A percentile compares a stretch with the other conserved stretches of the same genome.
Evolutionary conservation across 495 filamentous ascomycete genomes (phyloP).

Genomic region (Aspergillus mulundensis): DNA sequence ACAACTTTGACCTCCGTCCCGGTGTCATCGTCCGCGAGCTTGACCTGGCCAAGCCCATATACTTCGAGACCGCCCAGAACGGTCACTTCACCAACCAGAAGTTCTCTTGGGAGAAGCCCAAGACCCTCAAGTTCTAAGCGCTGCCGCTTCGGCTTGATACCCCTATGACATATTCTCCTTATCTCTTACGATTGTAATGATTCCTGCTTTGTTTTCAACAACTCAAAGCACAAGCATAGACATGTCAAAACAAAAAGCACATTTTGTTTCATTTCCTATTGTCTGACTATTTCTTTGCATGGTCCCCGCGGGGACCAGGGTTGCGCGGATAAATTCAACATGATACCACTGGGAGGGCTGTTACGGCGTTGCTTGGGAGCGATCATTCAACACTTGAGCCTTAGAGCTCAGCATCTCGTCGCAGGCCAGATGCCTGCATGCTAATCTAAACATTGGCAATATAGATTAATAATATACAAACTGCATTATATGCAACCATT

Average conservation of each 20-base stretch:
- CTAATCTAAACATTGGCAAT: slow-evolving; percentile 49
- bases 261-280: slow-evolving; percentile 29
- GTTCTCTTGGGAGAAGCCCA: slow-evolving; percentile 98
- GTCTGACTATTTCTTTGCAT: slow-evolving; percentile 38
- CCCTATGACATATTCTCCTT: slow-evolving; percentile 14
- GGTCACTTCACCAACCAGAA: slow-evolving; percentile 99
- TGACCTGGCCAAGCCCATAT: slow-evolving; percentile 91
- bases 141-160: slow-evolving; percentile 8
- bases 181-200: slow-evolving; percentile 48
- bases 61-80: slow-evolving; percentile 97
- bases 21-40: slow-evolving; percentile 99
- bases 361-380: slow-evolving; percentile 43
- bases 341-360: slow-evolving; percentile 52
- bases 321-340: slow-evolving; percentile 53
- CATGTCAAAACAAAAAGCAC: slow-evolving; percentile 31
- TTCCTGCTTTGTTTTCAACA: slow-evolving; percentile 57
- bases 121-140: slow-evolving; percentile 80
- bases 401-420: slow-evolving; percentile 11
- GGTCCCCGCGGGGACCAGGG: slow-evolving; percentile 35
- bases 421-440: slow-evolving; percentile 21
- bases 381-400: slow-evolving; percentile 39
- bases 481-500: slow-evolving; percentile 8
- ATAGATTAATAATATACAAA: slow-evolving; percentile 32
- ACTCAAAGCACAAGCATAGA: slow-evolving; percentile 53
- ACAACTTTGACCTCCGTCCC: slow-evolving; percentile 95